Base-by-base conservation (phyloP, 352 stramenopile genomes). In the Blastocystis sp. region DNA sequence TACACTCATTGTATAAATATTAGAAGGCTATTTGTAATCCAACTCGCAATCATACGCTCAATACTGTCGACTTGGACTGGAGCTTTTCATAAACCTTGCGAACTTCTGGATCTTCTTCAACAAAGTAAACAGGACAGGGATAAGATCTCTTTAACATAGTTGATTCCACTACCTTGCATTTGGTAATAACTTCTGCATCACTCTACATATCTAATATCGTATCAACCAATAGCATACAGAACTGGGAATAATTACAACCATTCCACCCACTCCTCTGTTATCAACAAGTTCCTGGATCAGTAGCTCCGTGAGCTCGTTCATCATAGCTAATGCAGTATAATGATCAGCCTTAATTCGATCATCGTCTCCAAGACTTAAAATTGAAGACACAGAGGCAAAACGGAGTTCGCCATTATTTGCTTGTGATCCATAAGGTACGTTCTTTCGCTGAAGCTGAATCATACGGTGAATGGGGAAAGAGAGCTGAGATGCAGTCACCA, bases 1-100 rank as follows among this genome's bases (percentile, higher is more conserved):
- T 17, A 81, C 69, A 37, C 44, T 81, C 33, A 81, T 81, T 54
- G 69, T 81, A 44, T 81, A 81, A 37, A 81, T 81, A 44, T 81
- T 81, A 2, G 17, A 37, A 7, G 69, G 69, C 69, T 81, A 56
- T 2, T 33, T 19, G 22, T 19, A 77, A 22, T 27, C 51, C 1
- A 3, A 56, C 1, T 4, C 3, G 15, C 56, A 62, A 62, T 33
- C 19, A 7, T 35, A 77, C 64, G 19, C 33, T 77, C 33, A 77
- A n/a, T 17, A 56, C 17, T 22, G 19, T 30, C 5, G 33, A 56
- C 19, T 77, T 77, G 15, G 30, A 44, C 64, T 77, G 64, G 54
- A 77, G 64, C 64, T 33, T 56, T 22, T 54, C 30, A 30, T 77
- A 77, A 19, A 77, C 64, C 17, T 56, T 30, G 4, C 51, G 19